Base-by-base conservation (phyloP, 2,329 filamentous ascomycete genomes). In the Cladosporium colombiae region DNA sequence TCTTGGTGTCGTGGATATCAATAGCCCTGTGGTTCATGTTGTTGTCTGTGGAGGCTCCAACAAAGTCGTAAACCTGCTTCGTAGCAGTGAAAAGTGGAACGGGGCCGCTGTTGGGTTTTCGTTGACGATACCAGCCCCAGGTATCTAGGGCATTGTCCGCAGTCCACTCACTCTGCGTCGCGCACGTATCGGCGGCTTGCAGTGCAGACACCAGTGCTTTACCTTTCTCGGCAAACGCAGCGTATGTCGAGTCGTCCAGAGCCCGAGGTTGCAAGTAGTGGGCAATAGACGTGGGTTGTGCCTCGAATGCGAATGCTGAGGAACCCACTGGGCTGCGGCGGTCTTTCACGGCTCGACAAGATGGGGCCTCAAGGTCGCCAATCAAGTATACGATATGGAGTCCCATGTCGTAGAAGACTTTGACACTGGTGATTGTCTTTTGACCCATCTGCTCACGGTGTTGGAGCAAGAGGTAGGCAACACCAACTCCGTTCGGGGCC, bases 371-470 rank as follows among this genome's bases (percentile, higher is more conserved):
- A 13, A 31, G 3, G 52, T 55, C 52, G 7, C 8, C 52, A 8
- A 55, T 55, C 25, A 57, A 16, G 31, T 23, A 62, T 23, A 62
- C 16, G 18, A 62, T 25, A 7, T 52, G 27, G 10, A 52, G 27
- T 2, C 31, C 40, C 14, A 13, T 29, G 5, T 65, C 63, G 18
- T 60, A 44, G 23, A 33, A 65, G 1, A 65, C 55, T 25, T 31
- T 65, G 11, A 63, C 50, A 8, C 21, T 58, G 14, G 63, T 49
- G 13, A 70, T 52, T 2, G 31, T 37, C 49, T 65, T 67, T 25
- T 21, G 27, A 8, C 69, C 68, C n/a, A 70, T 44, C 44, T 69
- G 61, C 21, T 62, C 27, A 18, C 66, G 66, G 35, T 70, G 69
- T 56, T 70, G 65, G 2, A 57, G 62, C 5, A 70, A 46, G 10